Evolutionary conservation across 305 asterid species (phyloP), one percentile per base, ranked within the genome.

Genomic region (Fraxinus velutina): DNA sequence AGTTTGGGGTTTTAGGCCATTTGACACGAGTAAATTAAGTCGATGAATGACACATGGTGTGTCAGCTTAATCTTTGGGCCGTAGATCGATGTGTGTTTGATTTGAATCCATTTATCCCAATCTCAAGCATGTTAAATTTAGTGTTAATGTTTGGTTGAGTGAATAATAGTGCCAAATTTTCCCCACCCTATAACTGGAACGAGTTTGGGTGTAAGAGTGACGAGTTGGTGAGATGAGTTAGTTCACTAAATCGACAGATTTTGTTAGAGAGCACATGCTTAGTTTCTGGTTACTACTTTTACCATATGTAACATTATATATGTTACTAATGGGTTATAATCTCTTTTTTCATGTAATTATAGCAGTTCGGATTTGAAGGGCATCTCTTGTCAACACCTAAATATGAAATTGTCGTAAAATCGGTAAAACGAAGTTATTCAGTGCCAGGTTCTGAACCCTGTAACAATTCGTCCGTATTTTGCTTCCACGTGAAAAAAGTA

Each of bases 221-320:
- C 34, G 66, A 75, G 19, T 42, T 62, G 77, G 44, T 17, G 10
- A n/a, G 2, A 52, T 15, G 0, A 27, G 64, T 72, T 82, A 32
- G 22, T 21, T 15, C 19, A 66, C 57, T 17, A 42, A 64, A 42
- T n/a, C 32, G 33, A 34, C 17, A 75, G 29, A 19, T 3, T 32
- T 50, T 32, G 76, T 74, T 64, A 55, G 50, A 7, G 74, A 13
- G 73, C 86, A 66, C 79, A 75, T 84, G 85, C 75, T 34, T 62
- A 33, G 52, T 30, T 62, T 73, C 70, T 42, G 1, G 17, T 32
- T 42, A 27, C 80, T 57, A 57, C 27, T 17, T 57, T 19, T 57
- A 62, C 72, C 24, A 33, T n/a, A 6, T 50, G 0, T 70, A 70
- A 22, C 15, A 62, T 22, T 15, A 60, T 21, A 19, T 6, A 60